phyloP scores from a whole-genome alignment of 306 rosid species.

The Begonia peltatifolia region DNA sequence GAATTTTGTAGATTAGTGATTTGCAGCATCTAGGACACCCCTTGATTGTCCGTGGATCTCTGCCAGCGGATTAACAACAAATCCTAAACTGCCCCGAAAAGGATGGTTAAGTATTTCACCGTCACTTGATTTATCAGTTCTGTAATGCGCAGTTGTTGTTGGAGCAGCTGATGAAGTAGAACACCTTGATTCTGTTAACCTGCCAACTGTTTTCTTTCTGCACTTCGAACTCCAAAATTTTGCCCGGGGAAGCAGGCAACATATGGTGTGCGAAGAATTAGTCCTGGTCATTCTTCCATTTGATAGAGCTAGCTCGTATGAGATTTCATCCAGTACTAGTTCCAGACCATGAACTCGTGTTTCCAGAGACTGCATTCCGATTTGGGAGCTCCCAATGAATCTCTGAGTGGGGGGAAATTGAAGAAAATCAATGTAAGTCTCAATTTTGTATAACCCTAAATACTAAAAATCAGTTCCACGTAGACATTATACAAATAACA shows the following conservation, averaged over 20 bases:
- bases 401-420: constrained; percentile 26
- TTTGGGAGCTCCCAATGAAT: constrained; percentile 88
- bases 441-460: too few relatives aligned
- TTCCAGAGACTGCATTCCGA: constrained; percentile 81
- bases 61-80: constrained; percentile 78
- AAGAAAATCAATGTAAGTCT: background rate
- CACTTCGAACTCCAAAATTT: constrained; percentile 73
- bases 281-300: constrained; percentile 60
- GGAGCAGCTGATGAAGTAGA: constrained; percentile 27
- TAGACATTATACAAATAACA: too few relatives aligned
- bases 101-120: constrained; percentile 30
- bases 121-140: constrained; percentile 20
- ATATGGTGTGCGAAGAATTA: constrained; percentile 25
- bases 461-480: too few relatives aligned
- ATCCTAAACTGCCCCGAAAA: constrained; percentile 49
- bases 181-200: constrained; percentile 29
- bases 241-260: constrained; percentile 72
- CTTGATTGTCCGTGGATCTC: constrained; percentile 38
- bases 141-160: constrained; percentile 29
- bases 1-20: too few relatives aligned
- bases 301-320: constrained; percentile 77
- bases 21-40: too few relatives aligned
- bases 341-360: constrained; percentile 94
- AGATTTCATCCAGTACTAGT: constrained; percentile 79
- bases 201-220: constrained; percentile 72